Conservation (phyloP, 164 flowering plant genomes). For the Umbilicus rupestris region DNA sequence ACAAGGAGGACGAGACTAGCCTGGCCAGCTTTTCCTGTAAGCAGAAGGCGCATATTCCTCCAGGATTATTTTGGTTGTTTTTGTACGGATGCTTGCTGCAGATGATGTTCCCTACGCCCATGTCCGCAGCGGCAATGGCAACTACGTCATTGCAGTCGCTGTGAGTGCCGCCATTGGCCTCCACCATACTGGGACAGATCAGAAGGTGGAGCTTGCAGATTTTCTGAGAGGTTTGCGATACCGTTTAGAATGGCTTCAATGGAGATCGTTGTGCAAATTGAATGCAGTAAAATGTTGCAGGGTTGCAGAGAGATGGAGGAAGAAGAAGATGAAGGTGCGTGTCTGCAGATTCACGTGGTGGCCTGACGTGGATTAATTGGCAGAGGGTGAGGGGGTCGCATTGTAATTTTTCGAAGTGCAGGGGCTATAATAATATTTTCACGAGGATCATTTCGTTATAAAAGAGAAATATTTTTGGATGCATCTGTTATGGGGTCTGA, state of each 20-base stretch:
- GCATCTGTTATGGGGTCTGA: too few relatives aligned
- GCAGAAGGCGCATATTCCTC: conserved; percentile 68
- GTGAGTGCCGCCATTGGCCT: not conserved
- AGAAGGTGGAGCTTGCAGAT: too few relatives aligned
- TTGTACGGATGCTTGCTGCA: conserved; percentile 6
- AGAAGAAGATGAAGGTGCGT: too few relatives aligned
- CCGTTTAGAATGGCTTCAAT: not conserved
- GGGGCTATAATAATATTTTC: too few relatives aligned
- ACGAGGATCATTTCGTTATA: too few relatives aligned
- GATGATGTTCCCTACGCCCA: not conserved
- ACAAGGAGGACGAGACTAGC: conserved; percentile 40
- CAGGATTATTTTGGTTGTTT: conserved; percentile 15
- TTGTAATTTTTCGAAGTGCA: too few relatives aligned
- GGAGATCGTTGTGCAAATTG: not conserved
- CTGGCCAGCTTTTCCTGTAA: conserved; percentile 61
- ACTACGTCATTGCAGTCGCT: not conserved
- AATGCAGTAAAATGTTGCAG: not conserved
- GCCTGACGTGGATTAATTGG: too few relatives aligned
- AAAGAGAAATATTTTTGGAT: too few relatives aligned
- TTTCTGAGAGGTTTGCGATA: not conserved
- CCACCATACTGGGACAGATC: not conserved
- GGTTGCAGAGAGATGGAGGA: not conserved
- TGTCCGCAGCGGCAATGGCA: too few relatives aligned
- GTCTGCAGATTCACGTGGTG: not conserved
- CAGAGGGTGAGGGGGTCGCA: too few relatives aligned